phyloP scores from a whole-genome alignment of 2,329 filamentous ascomycete genomes.

The Monascus ruber region DNA sequence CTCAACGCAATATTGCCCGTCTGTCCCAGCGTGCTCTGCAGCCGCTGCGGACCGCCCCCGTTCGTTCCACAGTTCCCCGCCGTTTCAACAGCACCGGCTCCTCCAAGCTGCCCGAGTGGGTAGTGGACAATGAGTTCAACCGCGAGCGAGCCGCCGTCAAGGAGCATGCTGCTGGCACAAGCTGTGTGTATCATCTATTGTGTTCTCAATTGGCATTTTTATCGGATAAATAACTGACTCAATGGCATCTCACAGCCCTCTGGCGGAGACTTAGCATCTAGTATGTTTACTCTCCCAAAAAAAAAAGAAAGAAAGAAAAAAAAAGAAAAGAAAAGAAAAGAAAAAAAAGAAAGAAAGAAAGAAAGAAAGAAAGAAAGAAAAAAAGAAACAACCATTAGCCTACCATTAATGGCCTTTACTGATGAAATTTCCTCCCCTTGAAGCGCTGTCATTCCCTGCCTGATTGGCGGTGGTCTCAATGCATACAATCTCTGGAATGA shows the following conservation, averaged over 20 bases:
- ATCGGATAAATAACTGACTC: conserved; percentile 10
- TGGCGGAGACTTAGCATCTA: conserved; percentile 96
- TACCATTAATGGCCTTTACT: too few relatives aligned
- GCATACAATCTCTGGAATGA: conserved; percentile 86
- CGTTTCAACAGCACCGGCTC: conserved; percentile 54
- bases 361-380: too few relatives aligned
- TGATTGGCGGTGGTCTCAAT: conserved; percentile 64
- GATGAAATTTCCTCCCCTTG: too few relatives aligned
- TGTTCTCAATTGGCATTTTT: not conserved
- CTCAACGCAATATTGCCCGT: conserved; percentile 52
- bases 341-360: too few relatives aligned
- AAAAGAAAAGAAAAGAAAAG: too few relatives aligned
- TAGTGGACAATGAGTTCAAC: conserved; percentile 81
- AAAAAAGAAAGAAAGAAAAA: too few relatives aligned
- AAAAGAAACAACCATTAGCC: too few relatives aligned
- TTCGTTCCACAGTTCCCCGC: conserved; percentile 53
- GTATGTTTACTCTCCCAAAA: conserved; percentile 45
- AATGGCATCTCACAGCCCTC: conserved; percentile 50
- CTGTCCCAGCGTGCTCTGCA: conserved; percentile 51
- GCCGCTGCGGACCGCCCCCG: conserved; percentile 45
- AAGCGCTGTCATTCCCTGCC: conserved; percentile 63
- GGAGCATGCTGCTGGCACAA: conserved; percentile 74
- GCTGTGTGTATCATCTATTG: conserved; percentile 50
- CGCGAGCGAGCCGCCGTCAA: conserved; percentile 83
- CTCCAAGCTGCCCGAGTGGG: conserved; percentile 43